Evolutionary conservation across 345 rosid species (phyloP), one percentile per base, ranked within the genome.

Genomic region (Lepidium africanum): DNA sequence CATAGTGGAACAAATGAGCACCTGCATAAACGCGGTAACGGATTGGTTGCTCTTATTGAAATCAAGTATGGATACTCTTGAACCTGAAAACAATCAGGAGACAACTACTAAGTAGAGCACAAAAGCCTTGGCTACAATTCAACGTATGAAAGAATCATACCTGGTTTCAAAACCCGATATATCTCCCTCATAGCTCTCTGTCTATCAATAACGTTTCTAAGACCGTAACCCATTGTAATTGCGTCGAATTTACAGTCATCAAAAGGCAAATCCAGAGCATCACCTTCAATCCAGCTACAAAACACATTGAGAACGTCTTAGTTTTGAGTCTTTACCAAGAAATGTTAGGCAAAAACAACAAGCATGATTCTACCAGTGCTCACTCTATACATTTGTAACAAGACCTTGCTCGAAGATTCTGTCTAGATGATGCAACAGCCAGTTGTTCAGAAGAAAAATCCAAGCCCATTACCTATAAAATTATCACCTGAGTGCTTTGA

Each of bases 201-300:
- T 71, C 75, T 91, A 73, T 94, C 86, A 13, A 87, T 68, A 70
- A 87, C 86, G 63, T 94, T 88, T 51, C 96, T 69, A 9, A 94
- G 80, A 59, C 96, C 97, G 73, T 88, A 94, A 65, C 96, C 95
- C 84, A 94, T 81, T 2, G 99, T 87, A 39, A 90, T 82, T 35
- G 91, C 96, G 77, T 91, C 89, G 65, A 91, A 91, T 63, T 54
- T 49, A 70, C 86, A 74, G 70, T 87, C 86, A 55, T 82, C 67
- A 81, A 84, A 89, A 1, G 92, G 96, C 79, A 94, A 81, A 68
- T 83, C 80, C 17, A 85, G 80, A 9, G 92, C 92, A 73, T 91
- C 89, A 35, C 92, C 97, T 84, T 86, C 87, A 59, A 88, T 74
- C 96, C 92, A 94, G 76, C 97, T 76, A 48, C 0, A 6, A 36